These are phyloP conservation scores for Trapa bicornis DNA, from an alignment of 345 rosid genomes.

Conservation along the genomic window DNA sequence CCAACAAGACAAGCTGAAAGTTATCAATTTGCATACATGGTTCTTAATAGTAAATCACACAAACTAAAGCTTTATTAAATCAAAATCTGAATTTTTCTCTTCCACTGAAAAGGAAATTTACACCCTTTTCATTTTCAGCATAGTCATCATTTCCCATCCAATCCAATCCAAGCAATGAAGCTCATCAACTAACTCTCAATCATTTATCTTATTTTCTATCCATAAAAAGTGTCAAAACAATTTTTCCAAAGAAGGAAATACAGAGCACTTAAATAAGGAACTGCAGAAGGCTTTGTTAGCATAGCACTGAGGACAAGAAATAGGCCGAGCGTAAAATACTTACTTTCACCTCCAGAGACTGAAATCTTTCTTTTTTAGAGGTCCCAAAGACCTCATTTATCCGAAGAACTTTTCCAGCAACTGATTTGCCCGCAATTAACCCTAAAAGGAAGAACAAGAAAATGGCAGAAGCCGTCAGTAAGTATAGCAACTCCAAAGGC, in stretches of 20 bases:
- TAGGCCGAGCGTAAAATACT: conserved; percentile 7
- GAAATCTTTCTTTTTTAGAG: conserved; percentile 30
- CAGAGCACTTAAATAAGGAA: no score
- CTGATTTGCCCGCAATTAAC: conserved; percentile 23
- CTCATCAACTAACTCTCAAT: neutral
- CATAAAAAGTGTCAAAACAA: neutral
- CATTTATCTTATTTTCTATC: neutral
- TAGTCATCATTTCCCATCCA: neutral
- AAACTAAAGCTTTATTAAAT: neutral
- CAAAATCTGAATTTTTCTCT: no score
- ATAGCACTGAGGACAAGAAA: neutral
- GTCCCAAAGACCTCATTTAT: conserved; percentile 28
- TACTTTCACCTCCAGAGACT: conserved; percentile 54
- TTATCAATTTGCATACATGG: neutral
- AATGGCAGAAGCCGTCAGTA: neutral
- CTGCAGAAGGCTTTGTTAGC: neutral
- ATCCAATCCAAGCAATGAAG: neutral
- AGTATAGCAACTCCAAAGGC: neutral
- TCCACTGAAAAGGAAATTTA: neutral
- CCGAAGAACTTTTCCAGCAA: conserved; percentile 28
- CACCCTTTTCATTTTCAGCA: neutral
- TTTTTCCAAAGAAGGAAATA: no score
- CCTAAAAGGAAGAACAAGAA: conserved; percentile 12
- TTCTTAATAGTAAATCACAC: neutral
- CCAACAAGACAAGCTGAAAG: neutral